Percentiles rank a stretch among this genome's conserved stretches.
These are phyloP conservation scores for Colletotrichum lupini DNA, from an alignment of 2,329 filamentous ascomycete genomes.

Conservation along the genomic window DNA sequence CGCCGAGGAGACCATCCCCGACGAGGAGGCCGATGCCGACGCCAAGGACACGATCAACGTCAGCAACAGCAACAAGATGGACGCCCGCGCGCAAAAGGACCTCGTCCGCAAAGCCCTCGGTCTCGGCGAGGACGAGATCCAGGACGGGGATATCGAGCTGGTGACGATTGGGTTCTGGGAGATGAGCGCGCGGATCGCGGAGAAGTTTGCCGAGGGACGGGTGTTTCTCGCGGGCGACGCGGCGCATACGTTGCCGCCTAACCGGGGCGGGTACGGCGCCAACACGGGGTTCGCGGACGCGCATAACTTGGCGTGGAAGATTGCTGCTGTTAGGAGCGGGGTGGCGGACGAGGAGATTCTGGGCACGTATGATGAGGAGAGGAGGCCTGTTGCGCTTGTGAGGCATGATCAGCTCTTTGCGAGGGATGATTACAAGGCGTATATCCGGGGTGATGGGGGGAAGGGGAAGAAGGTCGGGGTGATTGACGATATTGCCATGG, in stretches of 20 bases:
- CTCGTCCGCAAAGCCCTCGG: constrained; percentile 9
- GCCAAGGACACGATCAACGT: neutral
- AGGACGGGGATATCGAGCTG: constrained; percentile 34
- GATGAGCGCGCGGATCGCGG: constrained; percentile 31
- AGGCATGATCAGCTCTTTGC: constrained; percentile 41
- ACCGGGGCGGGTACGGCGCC: constrained; percentile 22
- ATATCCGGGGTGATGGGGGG: constrained; percentile 8
- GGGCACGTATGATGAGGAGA: constrained; percentile 51
- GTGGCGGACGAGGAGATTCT: constrained; percentile 41
- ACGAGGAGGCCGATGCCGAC: neutral
- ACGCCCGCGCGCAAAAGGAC: constrained; percentile 1
- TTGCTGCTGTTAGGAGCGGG: constrained; percentile 46
- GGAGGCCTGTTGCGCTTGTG: constrained; percentile 46
- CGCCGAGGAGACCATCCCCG: neutral
- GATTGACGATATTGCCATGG: constrained; percentile 11
- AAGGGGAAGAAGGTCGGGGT: neutral
- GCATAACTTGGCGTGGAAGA: constrained; percentile 55
- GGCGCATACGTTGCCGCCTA: constrained; percentile 30
- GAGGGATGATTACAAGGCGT: constrained; percentile 37
- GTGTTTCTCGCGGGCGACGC: constrained; percentile 36
- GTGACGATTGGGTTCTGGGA: constrained; percentile 39
- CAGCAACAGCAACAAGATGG: neutral
- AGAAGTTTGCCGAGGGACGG: constrained; percentile 14
- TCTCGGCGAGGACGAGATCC: constrained; percentile 8
- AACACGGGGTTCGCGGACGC: constrained; percentile 48